Base-by-base conservation (phyloP, 2,329 filamentous ascomycete species). In the Metarhizium guizhouense region DNA sequence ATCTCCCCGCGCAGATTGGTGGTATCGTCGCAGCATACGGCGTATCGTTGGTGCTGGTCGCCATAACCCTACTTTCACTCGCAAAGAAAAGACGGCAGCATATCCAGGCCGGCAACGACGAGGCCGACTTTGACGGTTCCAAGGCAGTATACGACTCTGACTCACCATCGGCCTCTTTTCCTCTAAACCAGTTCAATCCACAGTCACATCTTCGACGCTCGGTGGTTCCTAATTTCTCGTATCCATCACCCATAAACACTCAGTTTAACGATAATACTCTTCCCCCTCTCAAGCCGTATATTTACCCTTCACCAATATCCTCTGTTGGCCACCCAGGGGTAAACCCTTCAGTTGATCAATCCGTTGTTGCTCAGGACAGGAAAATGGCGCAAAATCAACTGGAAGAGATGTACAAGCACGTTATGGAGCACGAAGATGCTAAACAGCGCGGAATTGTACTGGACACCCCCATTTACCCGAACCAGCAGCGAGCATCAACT, bases 391-490 rank as follows among this genome's bases (percentile, higher is more conserved):
- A 94, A 70, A 79, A 86, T 61, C 88, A 96, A 68, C 84, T 96
- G 70, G 91, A 96, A 70, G 84, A 89, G 64, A 84, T 97, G 68
- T 97, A 96, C 72, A 90, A 86, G 59, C 87, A 91, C 62, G 92
- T 96, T 60, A 87, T 96, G 85, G 90, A 91, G 69, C 88, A 95
- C 63, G 92, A 96, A 65, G 82, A 81, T 56, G 82, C 82, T 53
- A 86, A 85, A 68, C 74, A 78, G 60, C 76, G 76, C 51, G 83
- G 83, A 36, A 66, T 81, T 47, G 69, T 70, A 18, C 72, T 81
- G 48, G 74, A 78, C 25, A 55, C 68, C 25, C 74, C 76, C 16
- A 56, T 74, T 10, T 70, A 36, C 62, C 73, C 4, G 58, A 60
- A 6, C 62, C 69, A 32, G 54, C 65, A 62, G 36, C 61, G 60